Evolutionary conservation across 305 asterid species (phyloP), one percentile per base, ranked within the genome.

Genomic region (Solanum hybrid): DNA sequence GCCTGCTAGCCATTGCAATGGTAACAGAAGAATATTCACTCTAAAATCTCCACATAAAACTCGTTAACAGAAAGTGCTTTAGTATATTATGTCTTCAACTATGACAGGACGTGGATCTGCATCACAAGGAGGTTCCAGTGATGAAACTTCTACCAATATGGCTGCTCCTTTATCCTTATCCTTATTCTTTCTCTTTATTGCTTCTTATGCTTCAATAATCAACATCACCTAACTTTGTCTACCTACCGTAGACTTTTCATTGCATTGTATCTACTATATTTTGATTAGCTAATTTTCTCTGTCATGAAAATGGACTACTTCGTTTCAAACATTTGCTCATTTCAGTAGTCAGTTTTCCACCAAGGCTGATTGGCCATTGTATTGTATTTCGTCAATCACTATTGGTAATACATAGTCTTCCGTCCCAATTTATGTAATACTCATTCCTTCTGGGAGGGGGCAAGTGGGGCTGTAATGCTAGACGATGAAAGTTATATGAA

Each of bases 141-240:
- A 89, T 86, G 97, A 95, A 88, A 89, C 91, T 92, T 92, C 98
- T 7, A 91, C 80, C 87, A 94, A 94, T 88, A 24, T 93, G 89
- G 93, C 93, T 11, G 90, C 91, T 76, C 85, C 93, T 79, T 34
- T 93, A 70, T 34, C 93, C 65, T 34, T 93, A 78, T 34, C 93
- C 65, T 90, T 93, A 79, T 89, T 72, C 92, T 68, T 94, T 37
- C 77, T 95, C 85, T 91, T 93, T 38, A 76, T 94, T 77, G 93
- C 93, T 82, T 95, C 95, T 83, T 96, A 91, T 90, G 91, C 91
- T 90, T 93, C 94, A 29, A 80, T 91, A 7, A 90, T 91, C 93
- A 89, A 70, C 93, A 11, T 57, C 32, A 38, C 77, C 51, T 85
- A 70, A 85, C 45, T 82, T 14, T 29, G 15, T 51, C 38, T 83